Conservation (phyloP, 1,139 yeast species). For the Candida glucosophila region DNA sequence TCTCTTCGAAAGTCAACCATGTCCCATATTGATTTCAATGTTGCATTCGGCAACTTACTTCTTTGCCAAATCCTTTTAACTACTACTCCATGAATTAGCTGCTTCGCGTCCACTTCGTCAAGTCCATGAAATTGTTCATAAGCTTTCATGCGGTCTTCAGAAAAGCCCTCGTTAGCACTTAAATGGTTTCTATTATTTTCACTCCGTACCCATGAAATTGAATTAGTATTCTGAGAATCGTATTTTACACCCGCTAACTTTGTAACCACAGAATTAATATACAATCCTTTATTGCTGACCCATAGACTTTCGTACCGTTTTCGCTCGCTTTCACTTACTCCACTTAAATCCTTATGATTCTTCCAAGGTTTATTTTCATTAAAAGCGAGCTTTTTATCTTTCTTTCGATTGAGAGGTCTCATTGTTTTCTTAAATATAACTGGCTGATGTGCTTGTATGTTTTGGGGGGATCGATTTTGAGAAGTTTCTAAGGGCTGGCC, state of each 20-base stretch:
- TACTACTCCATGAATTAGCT: slow-evolving; percentile 54
- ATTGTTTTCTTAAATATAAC: slow-evolving; percentile 57
- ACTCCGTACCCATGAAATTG: too few species aligned
- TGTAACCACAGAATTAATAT: slow-evolving; percentile 37
- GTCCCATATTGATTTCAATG: slow-evolving; percentile 64
- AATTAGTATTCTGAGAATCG: slow-evolving; percentile 4
- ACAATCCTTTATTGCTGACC: slow-evolving; percentile 76
- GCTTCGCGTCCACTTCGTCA: slow-evolving; percentile 21
- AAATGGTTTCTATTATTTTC: slow-evolving; percentile 5
- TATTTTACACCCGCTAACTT: slow-evolving; percentile 28
- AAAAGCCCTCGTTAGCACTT: slow-evolving; percentile 6
- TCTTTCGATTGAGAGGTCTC: slow-evolving; percentile 45
- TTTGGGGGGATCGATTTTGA: background rate
- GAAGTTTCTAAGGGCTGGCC: background rate
- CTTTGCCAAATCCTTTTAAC: slow-evolving; percentile 77
- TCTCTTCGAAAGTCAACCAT: slow-evolving; percentile 70
- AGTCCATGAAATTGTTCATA: slow-evolving; percentile 22
- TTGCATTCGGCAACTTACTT: slow-evolving; percentile 59
- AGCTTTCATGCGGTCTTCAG: slow-evolving; percentile 12
- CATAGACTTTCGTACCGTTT: slow-evolving; percentile 89
- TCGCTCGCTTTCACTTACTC: slow-evolving; percentile 62
- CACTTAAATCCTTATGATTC: slow-evolving; percentile 57
- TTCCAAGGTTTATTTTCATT: slow-evolving; percentile 97
- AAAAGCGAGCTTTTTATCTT: slow-evolving; percentile 42
- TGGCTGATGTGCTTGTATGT: slow-evolving; percentile 13